Base-by-base conservation (phyloP, 345 rosid genomes). In the Litchi chinensis region DNA sequence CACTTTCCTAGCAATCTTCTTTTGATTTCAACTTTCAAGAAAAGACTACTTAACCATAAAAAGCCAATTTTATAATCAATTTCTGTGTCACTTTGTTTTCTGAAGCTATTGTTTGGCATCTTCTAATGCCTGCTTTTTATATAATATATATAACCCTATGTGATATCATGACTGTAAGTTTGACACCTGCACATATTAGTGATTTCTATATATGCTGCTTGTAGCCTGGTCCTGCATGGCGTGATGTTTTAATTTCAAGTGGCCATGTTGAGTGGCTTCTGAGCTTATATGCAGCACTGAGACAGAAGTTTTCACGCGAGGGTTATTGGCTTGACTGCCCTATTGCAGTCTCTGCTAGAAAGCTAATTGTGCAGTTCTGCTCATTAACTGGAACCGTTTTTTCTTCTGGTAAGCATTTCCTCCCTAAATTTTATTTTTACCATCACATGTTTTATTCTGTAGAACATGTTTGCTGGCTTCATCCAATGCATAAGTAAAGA, bases 161-260 rank as follows among this genome's bases (percentile, higher is more conserved):
- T 18, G 46, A 43, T 77, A 50, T 10, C 21, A 57, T 69, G 22
- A 28, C 71, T 80, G 13, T 22, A 69, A 63, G 69, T 62, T 54
- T 65, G 28, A 40, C 32, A 32, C 77, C 41, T 18, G n/a, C 32
- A 54, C 44, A 39, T 57, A 65, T 74, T 40, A 18, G 63, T 69
- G 22, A 43, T 72, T 56, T 44, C 68, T 70, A 10, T 63, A 76
- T 74, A 54, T 81, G 79, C 70, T 87, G 79, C 79, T 86, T 87
- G 86, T 85, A 96, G 99, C 99, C 96, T 88, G 99, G 97, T 86
- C 86, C 92, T 79, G 88, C 92, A 46, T 96, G 99, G 99, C 85
- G 79, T 83, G 93, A 96, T 81, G 89, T 89, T 83, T 90, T 96
- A 87, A 81, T 96, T 79, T 88, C 97, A 85, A 94, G 97, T 67